phyloP scores from a whole-genome alignment of 805 yeast species.

The Candida dajiaensis region DNA sequence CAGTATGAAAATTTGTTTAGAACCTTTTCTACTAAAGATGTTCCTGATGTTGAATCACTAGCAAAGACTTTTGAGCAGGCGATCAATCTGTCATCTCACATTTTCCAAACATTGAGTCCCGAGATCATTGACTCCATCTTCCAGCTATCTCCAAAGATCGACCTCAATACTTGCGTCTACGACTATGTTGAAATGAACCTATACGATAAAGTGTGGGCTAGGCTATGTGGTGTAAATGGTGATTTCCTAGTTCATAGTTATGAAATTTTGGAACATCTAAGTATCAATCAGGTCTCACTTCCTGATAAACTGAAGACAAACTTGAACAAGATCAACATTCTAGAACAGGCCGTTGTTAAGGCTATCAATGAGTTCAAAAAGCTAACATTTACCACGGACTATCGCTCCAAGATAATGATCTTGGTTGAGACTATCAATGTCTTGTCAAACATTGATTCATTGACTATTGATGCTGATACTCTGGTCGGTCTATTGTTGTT shows the following conservation, averaged over 20 bases:
- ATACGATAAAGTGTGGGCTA: conserved; percentile 61
- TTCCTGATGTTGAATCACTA: conserved; percentile 23
- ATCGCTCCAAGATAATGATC: conserved; percentile 40
- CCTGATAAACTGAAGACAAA: conserved; percentile 26
- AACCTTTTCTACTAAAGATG: conserved; percentile 29
- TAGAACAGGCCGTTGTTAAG: conserved; percentile 39
- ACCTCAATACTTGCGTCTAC: conserved; percentile 50
- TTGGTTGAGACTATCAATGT: conserved; percentile 47
- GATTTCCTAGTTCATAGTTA: conserved; percentile 18
- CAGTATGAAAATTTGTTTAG: conserved; percentile 35
- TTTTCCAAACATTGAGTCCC: conserved; percentile 22
- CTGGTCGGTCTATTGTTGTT: conserved; percentile 66
- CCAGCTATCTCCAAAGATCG: conserved; percentile 31
- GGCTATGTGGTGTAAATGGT: conserved; percentile 26
- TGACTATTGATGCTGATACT: conserved; percentile 72
- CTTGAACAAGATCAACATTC: conserved; percentile 22
- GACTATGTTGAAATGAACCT: conserved; percentile 68
- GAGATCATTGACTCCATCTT: conserved; percentile 22
- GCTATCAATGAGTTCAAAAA: conserved; percentile 51
- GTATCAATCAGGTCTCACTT: conserved; percentile 38
- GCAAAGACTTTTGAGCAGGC: conserved; percentile 23
- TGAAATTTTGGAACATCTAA: conserved; percentile 23
- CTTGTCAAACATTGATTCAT: conserved; percentile 33
- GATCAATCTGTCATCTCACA: conserved; percentile 22
- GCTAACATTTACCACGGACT: conserved; percentile 39